phyloP scores from a whole-genome alignment of 441 rosid species.

The Hura crepitans region DNA sequence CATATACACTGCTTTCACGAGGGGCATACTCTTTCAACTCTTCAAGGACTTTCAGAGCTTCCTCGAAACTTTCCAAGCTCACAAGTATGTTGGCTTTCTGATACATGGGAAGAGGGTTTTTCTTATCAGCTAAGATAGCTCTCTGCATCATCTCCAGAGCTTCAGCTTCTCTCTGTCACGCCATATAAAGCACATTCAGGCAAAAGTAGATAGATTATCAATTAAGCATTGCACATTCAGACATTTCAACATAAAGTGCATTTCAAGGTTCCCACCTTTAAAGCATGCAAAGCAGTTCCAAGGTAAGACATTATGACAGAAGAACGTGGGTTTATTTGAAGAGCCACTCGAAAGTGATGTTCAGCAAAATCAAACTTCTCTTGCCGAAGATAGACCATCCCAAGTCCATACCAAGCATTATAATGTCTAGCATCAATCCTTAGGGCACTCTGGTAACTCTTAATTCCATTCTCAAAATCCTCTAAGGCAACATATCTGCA shows the following conservation, averaged over 20 bases:
- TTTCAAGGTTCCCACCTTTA: conserved; percentile 60
- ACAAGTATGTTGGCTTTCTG: conserved; percentile 93
- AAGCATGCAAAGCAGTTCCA: conserved; percentile 80
- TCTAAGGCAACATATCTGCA: conserved; percentile 79
- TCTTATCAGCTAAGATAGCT: conserved; percentile 79
- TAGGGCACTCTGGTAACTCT: conserved; percentile 88
- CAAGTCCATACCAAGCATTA: conserved; percentile 96
- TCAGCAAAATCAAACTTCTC: conserved; percentile 92
- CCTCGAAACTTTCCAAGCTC: conserved; percentile 67
- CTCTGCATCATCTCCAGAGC: conserved; percentile 88
- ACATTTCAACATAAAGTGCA: no score
- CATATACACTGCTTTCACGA: conserved; percentile 84
- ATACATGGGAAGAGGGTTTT: conserved; percentile 95
- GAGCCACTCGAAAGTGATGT: conserved; percentile 91
- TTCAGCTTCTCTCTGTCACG: conserved; percentile 73
- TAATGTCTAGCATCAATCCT: conserved; percentile 87
- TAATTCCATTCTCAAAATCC: conserved; percentile 90
- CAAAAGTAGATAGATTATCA: no score
- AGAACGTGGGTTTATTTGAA: conserved; percentile 70
- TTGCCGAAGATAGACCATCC: conserved; percentile 91
- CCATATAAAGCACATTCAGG: no score
- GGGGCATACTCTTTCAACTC: conserved; percentile 95
- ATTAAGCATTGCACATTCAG: no score
- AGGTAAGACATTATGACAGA: conserved; percentile 93
- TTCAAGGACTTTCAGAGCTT: conserved; percentile 85